Evolutionary conservation across 208 protist genomes (phyloP), one percentile per base, ranked within the genome.

Genomic region (Trypanosoma lewisi): DNA sequence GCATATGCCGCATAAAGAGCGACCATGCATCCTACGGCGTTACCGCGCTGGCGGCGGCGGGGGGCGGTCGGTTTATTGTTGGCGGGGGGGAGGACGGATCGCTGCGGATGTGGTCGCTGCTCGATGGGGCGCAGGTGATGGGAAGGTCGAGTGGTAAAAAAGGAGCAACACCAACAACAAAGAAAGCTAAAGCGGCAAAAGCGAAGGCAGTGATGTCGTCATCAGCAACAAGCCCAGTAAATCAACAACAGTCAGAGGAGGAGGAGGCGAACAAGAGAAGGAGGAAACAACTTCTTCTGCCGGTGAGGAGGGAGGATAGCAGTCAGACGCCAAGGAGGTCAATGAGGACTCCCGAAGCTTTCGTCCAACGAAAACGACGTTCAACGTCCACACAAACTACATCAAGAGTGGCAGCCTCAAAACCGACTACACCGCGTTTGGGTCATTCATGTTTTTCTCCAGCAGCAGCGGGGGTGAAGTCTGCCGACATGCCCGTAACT

Each of bases 71-170:
- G 34, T 90, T 82, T 61, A 70, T 68, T 17, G 79, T 93, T 64
- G 88, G 80, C 54, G 87, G 83, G 16, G 59, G 68, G n/a, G 81
- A 87, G 33, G 83, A 87, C 54, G 87, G 87, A 27, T 70, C 64
- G 16, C 34, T 93, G 16, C 80, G 79, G 28, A 72, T 87, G 71
- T 93, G 87, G 87, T 76, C 76, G 34, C 30, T 83, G 8, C 27
- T 78, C 4, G 75, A 78, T 5, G 78, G 78, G 25, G 58, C 28
- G 4, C 65, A 85, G 67, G 70, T 89, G 19, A 54, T 64, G 30
- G 56, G 65, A 7, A 50, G 27, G 30, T 39, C 52, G 4, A 30
- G 41, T 21, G 37, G 19, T 8, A 27, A 49, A 4, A 42, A 45
- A 33, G 31, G 11, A 4, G 28, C 56, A 34, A 41, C 27, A 21